Percentiles rank a stretch among this genome's conserved stretches.
Evolutionary conservation across 495 filamentous ascomycete species (phyloP).

Genomic region (Penicillium pancosmium): DNA sequence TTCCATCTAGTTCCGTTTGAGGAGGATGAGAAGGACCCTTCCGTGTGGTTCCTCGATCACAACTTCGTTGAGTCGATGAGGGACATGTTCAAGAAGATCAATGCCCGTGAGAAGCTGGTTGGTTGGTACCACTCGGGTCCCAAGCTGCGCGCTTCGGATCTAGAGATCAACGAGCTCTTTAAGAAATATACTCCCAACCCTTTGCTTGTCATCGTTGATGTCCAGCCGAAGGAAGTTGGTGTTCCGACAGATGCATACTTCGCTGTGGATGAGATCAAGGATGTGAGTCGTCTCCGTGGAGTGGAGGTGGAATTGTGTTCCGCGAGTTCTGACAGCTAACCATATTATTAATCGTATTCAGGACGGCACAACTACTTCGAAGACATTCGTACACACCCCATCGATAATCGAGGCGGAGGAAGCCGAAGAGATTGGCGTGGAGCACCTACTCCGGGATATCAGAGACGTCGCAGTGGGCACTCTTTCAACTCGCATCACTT

Average conservation of each 20-base stretch:
- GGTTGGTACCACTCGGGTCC: slow-evolving; percentile 99
- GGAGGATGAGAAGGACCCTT: slow-evolving; percentile 97
- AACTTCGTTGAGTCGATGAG: slow-evolving; percentile 99
- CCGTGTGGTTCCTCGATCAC: slow-evolving; percentile 98
- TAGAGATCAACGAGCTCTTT: slow-evolving; percentile 99
- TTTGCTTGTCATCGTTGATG: slow-evolving; percentile 95
- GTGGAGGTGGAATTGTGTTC: neutral
- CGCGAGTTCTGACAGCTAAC: slow-evolving; percentile 13
- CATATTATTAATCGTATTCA: slow-evolving; percentile 34
- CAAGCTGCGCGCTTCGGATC: slow-evolving; percentile 93
- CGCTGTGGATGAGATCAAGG: slow-evolving; percentile 99
- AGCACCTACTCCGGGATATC: slow-evolving; percentile 97
- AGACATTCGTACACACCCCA: slow-evolving; percentile 98
- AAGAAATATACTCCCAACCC: slow-evolving; percentile 98
- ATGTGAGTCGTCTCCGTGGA: slow-evolving; percentile 62
- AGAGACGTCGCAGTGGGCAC: slow-evolving; percentile 96
- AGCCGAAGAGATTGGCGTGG: slow-evolving; percentile 97
- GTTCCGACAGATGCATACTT: slow-evolving; percentile 99
- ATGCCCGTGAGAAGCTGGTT: slow-evolving; percentile 97
- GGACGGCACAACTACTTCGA: slow-evolving; percentile 96
- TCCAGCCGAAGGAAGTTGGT: slow-evolving; percentile 96
- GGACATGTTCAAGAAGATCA: slow-evolving; percentile 99
- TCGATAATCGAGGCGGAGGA: slow-evolving; percentile 99
- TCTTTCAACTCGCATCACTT: slow-evolving; percentile 96
- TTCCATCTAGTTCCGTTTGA: slow-evolving; percentile 83